phyloP scores from a whole-genome alignment of 2,329 filamentous ascomycete species.

The Nemania abortiva region DNA sequence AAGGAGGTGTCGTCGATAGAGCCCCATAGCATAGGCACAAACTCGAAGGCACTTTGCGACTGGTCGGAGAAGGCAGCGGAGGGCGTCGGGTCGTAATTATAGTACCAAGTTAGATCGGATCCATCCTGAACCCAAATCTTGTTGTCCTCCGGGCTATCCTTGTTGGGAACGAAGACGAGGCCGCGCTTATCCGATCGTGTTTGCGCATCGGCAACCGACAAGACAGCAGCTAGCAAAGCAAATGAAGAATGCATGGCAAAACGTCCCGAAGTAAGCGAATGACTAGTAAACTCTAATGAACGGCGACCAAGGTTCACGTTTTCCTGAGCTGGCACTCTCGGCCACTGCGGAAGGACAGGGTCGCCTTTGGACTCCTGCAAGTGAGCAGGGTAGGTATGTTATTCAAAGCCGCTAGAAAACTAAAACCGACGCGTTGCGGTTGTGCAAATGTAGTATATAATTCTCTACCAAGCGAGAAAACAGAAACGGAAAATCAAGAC shows the following conservation, averaged over 20 bases:
- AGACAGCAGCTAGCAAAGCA: conserved; percentile 28
- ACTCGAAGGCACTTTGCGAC: conserved; percentile 71
- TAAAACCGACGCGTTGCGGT: neutral
- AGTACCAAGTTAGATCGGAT: conserved; percentile 82
- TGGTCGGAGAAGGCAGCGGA: conserved; percentile 63
- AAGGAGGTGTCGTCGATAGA: conserved; percentile 70
- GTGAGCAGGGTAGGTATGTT: neutral
- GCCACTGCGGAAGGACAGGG: conserved; percentile 9
- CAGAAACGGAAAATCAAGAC: neutral
- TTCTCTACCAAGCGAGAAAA: neutral
- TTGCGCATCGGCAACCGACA: conserved; percentile 41
- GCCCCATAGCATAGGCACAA: conserved; percentile 86
- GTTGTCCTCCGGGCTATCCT: conserved; percentile 70
- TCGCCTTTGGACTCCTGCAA: neutral
- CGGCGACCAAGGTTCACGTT: neutral
- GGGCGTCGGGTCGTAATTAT: conserved; percentile 77
- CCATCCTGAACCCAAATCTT: conserved; percentile 69
- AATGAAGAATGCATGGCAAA: conserved; percentile 38
- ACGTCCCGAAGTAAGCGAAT: neutral
- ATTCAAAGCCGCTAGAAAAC: neutral
- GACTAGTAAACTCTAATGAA: conserved; percentile 7
- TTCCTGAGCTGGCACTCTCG: conserved; percentile 3
- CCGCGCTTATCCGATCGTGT: conserved; percentile 70
- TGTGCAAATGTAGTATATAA: neutral
- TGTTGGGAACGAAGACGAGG: conserved; percentile 74